These are phyloP conservation scores for Volvox carteri DNA, from an alignment of 163 green algal genomes.

Conservation along the genomic window DNA sequence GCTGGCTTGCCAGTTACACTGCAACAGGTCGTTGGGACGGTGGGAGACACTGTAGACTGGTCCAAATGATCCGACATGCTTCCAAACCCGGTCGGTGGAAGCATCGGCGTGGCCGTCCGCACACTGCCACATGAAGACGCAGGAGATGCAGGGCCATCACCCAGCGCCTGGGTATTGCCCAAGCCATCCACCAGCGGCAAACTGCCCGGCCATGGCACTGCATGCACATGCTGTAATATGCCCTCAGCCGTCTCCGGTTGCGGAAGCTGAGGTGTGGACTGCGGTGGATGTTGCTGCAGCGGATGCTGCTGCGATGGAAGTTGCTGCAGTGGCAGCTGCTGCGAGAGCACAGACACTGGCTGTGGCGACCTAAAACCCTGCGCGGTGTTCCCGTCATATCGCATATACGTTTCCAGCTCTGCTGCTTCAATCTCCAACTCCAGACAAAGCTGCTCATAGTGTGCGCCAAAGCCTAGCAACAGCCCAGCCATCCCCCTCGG, in stretches of 20 bases:
- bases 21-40: neutral
- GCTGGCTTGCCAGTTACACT: slow-evolving; percentile 3
- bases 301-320: neutral
- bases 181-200: neutral
- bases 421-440: slow-evolving; percentile 18
- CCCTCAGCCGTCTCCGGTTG: neutral
- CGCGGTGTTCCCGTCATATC: neutral
- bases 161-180: neutral
- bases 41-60: neutral
- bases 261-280: neutral
- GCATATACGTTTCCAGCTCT: neutral
- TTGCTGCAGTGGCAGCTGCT: neutral
- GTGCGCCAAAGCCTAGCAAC: neutral
- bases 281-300: neutral
- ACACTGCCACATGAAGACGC: slow-evolving; percentile 18
- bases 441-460: neutral
- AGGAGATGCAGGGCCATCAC: neutral
- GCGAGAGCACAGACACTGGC: neutral
- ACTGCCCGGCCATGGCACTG: neutral
- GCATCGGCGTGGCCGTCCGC: neutral
- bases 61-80: no score
- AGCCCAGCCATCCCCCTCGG: neutral
- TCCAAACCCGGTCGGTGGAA: neutral
- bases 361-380: neutral
- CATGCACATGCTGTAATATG: neutral